These are phyloP conservation scores for Trametes maxima DNA, from an alignment of 768 basidiomycete genomes.

Conservation along the genomic window DNA sequence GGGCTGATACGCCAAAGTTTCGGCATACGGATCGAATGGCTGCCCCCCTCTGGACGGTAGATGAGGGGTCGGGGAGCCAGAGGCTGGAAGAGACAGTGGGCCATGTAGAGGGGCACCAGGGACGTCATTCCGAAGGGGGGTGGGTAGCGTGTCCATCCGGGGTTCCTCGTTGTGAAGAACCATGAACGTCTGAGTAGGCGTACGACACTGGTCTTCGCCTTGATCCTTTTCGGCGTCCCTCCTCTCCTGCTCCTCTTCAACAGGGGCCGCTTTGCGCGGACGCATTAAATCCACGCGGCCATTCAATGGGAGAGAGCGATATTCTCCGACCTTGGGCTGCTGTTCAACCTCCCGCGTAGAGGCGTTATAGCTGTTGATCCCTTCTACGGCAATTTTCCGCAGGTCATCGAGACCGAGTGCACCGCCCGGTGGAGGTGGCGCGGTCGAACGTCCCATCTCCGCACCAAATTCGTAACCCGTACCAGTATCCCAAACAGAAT, in stretches of 20 bases:
- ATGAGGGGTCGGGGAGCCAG: conserved; percentile 28
- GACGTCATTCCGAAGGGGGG: conserved; percentile 62
- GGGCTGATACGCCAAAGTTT: not conserved
- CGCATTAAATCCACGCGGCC: conserved; percentile 89
- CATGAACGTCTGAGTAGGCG: conserved; percentile 23
- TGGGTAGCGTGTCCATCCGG: conserved; percentile 56
- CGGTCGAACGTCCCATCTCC: conserved; percentile 25
- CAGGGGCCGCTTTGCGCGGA: conserved; percentile 37
- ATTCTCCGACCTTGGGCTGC: conserved; percentile 62
- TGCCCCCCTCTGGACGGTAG: not conserved
- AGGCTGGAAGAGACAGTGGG: conserved; percentile 21
- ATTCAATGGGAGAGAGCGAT: conserved; percentile 80
- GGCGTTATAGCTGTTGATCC: conserved; percentile 37
- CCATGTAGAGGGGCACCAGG: conserved; percentile 62
- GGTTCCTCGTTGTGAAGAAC: conserved; percentile 13
- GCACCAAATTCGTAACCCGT: conserved; percentile 34
- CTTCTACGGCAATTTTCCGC: conserved; percentile 61
- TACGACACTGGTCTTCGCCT: conserved; percentile 17
- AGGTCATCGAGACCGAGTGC: conserved; percentile 66
- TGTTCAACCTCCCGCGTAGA: conserved; percentile 10
- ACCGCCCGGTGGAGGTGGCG: conserved; percentile 32
- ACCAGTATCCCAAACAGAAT: conserved; percentile 73
- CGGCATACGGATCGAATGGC: not conserved
- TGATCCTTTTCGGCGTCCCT: not conserved
- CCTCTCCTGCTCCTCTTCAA: not conserved